A percentile compares a stretch with the other conserved stretches of the same genome.
phyloP scores from a whole-genome alignment of 129 eudicot species.

The Silybum marianum region DNA sequence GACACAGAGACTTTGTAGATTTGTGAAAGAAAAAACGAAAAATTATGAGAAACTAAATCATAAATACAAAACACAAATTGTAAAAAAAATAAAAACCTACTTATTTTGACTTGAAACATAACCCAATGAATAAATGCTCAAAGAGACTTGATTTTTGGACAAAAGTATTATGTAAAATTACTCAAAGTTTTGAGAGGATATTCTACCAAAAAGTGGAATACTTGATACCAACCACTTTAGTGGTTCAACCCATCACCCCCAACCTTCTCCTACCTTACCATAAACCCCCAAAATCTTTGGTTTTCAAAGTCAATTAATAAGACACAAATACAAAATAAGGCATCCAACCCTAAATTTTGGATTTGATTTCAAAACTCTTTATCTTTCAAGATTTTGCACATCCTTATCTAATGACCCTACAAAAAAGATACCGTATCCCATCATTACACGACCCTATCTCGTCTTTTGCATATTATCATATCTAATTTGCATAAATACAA shows the following conservation, averaged over 20 bases:
- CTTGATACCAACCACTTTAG: conserved; percentile 40
- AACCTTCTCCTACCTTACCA: conserved; percentile 34
- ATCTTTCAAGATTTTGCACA: conserved; percentile 15
- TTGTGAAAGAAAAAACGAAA: not conserved
- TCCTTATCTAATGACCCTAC: conserved; percentile 28
- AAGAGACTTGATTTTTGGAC: conserved; percentile 38
- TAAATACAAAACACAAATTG: not conserved
- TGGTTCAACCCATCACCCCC: conserved; percentile 34
- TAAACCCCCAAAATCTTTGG: conserved; percentile 33
- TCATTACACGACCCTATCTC: conserved; percentile 15
- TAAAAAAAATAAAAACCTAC: not conserved
- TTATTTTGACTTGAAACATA: conserved; percentile 23
- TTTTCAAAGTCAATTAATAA: conserved; percentile 37
- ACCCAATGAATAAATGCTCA: conserved; percentile 17
- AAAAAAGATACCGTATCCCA: conserved; percentile 14
- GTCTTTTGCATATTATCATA: conserved; percentile 3
- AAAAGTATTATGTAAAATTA: conserved; percentile 26
- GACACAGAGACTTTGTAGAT: not conserved
- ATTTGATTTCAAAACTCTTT: conserved; percentile 27
- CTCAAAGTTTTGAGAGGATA: conserved; percentile 39
- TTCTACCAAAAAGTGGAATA: conserved; percentile 43
- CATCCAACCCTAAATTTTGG: conserved; percentile 34
- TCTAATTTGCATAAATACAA: not conserved
- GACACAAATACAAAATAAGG: conserved; percentile 27
- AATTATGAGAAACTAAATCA: not conserved